phyloP scores from a whole-genome alignment of 108 stramenopile species.

The Phaeodactylum tricornutum region DNA sequence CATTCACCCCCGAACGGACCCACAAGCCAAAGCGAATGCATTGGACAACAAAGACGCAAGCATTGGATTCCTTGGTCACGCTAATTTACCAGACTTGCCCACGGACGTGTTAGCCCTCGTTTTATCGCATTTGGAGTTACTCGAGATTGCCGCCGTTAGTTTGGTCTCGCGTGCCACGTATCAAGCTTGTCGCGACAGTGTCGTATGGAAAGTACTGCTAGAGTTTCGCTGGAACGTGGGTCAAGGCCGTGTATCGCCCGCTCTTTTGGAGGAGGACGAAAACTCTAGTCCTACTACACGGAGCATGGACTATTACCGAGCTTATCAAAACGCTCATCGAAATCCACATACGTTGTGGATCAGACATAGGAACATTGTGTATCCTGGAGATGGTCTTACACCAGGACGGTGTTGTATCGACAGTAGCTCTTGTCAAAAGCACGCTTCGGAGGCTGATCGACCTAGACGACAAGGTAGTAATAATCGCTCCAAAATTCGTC shows the following conservation, averaged over 20 bases:
- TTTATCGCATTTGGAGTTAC: not conserved
- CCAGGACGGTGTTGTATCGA: conserved; percentile 37
- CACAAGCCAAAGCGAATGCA: too few relatives aligned
- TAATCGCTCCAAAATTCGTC: too few relatives aligned
- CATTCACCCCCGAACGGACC: too few relatives aligned
- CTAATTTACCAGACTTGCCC: not conserved
- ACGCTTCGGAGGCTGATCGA: too few relatives aligned
- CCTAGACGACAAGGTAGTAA: too few relatives aligned
- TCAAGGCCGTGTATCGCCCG: too few relatives aligned
- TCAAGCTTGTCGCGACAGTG: not conserved
- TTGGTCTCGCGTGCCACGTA: not conserved
- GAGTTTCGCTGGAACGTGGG: conserved; percentile 3
- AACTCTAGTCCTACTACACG: not conserved
- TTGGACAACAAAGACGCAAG: too few relatives aligned
- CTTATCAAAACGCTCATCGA: conserved; percentile 36
- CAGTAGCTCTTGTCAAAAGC: not conserved
- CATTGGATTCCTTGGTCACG: not conserved
- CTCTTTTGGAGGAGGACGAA: too few relatives aligned
- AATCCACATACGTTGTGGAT: conserved; percentile 64
- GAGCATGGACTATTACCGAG: conserved; percentile 25
- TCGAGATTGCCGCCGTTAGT: not conserved
- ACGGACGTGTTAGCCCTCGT: not conserved
- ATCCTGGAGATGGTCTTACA: conserved; percentile 37
- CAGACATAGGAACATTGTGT: conserved; percentile 56
- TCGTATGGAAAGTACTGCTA: not conserved